Evolutionary conservation across 139 green algal species (phyloP), one percentile per base, ranked within the genome.

Genomic region (Picochlorum costavermella): DNA sequence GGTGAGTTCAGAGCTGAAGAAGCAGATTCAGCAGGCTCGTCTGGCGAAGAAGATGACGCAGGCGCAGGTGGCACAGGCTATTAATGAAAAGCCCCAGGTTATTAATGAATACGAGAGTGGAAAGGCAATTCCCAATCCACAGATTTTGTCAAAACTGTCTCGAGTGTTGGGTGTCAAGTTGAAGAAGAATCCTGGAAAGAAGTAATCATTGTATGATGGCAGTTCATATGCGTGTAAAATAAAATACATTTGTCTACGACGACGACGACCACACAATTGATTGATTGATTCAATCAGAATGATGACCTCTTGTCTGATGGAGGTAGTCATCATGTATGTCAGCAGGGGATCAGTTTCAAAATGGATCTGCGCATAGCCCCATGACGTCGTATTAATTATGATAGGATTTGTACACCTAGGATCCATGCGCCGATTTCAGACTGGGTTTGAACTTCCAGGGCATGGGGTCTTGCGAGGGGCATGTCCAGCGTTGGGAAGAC

Each of bases 11-110:
- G 90, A 95, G 43, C 80, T 98, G 44, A 98, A 97, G 72, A 93
- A 91, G 71, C 83, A 87, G 49, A 98, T 98, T 43, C 69, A 89
- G 30, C 77, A 90, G 60, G 93, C 88, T 12, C 68, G 93, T 12
- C 81, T 94, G 16, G 93, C 83, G 8, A 97, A 97, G 75, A 98
- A 98, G 77, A 65, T 97, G 48, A 98, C 93, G 2, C 93, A 98
- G 64, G 87, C 89, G 30, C 90, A 98, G 73, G 51, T 79, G 25
- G 72, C 72, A 51, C 84, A 96, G 81, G 50, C 77, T 10, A 95
- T 97, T 69, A 97, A 97, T 72, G 92, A 98, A 75, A 96, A 96
- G 80, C 93, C 91, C 3, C 75, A 93, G 50, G 71, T 97, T 46
- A 92, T 98, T 44, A 89, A 97, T 53, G 90, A 96, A 60, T 91